Conservation (phyloP, 768 basidiomycete genomes). For the Kwoniella botswanensis region DNA sequence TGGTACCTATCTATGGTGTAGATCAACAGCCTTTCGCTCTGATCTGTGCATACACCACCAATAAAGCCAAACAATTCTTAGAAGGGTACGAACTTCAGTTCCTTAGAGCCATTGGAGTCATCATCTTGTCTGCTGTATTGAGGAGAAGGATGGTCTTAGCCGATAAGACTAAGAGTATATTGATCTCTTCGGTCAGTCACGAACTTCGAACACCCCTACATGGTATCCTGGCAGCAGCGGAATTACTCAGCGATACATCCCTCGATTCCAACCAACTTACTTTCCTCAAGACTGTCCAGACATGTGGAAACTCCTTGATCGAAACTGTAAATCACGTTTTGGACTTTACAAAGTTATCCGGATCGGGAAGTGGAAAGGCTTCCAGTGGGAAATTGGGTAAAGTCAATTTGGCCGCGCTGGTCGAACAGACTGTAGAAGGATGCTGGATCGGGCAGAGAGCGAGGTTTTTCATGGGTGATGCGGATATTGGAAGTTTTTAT, state of each 20-base stretch:
- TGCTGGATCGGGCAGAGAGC: conserved; percentile 93
- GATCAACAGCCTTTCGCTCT: conserved; percentile 90
- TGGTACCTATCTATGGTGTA: conserved; percentile 89
- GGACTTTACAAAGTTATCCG: conserved; percentile 91
- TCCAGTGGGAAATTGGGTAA: conserved; percentile 65
- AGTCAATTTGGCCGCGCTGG: conserved; percentile 55
- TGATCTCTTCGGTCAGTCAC: conserved; percentile 50
- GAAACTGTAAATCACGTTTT: conserved; percentile 97
- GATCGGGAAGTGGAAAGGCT: conserved; percentile 64
- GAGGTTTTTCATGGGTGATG: conserved; percentile 70
- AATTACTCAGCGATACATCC: conserved; percentile 82
- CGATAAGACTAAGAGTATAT: conserved; percentile 76
- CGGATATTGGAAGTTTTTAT: conserved; percentile 91
- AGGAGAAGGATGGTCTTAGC: conserved; percentile 92
- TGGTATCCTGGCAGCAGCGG: conserved; percentile 89
- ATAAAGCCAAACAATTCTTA: conserved; percentile 74
- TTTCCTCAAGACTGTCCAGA: conserved; percentile 90
- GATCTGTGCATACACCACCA: conserved; percentile 83
- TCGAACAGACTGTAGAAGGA: conserved; percentile 69
- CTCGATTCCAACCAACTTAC: conserved; percentile 80
- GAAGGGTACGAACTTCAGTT: conserved; percentile 74
- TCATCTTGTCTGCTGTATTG: conserved; percentile 88
- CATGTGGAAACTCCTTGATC: conserved; percentile 91
- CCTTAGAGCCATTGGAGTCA: conserved; percentile 87
- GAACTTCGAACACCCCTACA: conserved; percentile 75